Percentiles rank a stretch among this genome's conserved stretches.
Evolutionary conservation across 2,329 filamentous ascomycete species (phyloP).

Genomic region (Pseudogymnoascus destructans): DNA sequence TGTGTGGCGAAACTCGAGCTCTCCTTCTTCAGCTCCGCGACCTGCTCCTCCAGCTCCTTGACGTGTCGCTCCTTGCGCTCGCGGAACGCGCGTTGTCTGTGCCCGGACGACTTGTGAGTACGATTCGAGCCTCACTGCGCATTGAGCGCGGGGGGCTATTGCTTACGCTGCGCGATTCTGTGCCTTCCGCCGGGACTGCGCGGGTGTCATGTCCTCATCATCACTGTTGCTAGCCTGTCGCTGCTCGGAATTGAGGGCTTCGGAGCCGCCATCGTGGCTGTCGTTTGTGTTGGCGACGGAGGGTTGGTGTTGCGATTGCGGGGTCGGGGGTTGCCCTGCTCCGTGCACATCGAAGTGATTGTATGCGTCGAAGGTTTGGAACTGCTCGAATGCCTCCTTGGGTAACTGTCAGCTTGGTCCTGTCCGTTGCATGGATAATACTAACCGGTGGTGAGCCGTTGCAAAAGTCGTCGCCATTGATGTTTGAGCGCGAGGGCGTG

Average conservation of each 20-base stretch:
- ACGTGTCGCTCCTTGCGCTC: conserved; percentile 93
- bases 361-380: conserved; percentile 22
- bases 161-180: conserved; percentile 62
- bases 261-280: not conserved
- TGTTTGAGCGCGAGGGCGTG: conserved; percentile 26
- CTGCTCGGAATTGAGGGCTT: conserved; percentile 16
- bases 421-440: conserved; percentile 19
- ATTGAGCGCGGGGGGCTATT: not conserved
- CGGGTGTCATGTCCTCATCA: conserved; percentile 39
- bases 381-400: conserved; percentile 24
- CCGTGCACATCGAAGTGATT: conserved; percentile 18
- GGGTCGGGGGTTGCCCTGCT: conserved; percentile 18
- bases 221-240: conserved; percentile 28
- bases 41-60: conserved; percentile 79
- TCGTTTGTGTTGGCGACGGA: conserved; percentile 12
- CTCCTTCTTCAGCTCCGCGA: conserved; percentile 61
- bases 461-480: conserved; percentile 32
- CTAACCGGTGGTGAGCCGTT: conserved; percentile 30
- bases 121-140: not conserved
- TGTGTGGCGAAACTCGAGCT: conserved; percentile 62
- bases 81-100: conserved; percentile 84
- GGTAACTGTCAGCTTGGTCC: conserved; percentile 8
- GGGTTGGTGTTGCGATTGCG: conserved; percentile 21
- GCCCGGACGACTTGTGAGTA: not conserved
- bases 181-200: conserved; percentile 50